Evolutionary conservation across 1,284 basidiomycete genomes (phyloP), one percentile per base, ranked within the genome.

Genomic region (Cryptococcus sp.): DNA sequence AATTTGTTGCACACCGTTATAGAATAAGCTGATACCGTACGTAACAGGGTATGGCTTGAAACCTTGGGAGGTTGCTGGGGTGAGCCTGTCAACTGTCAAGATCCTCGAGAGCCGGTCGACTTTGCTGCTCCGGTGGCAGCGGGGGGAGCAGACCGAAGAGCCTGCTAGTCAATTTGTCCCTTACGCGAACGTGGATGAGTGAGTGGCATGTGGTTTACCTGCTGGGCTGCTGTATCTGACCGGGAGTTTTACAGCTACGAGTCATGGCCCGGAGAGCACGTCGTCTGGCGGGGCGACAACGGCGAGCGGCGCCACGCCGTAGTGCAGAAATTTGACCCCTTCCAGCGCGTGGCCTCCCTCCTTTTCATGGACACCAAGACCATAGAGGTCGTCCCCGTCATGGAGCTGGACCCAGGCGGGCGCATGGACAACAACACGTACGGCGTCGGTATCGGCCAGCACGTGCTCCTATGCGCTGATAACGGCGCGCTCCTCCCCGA

Each of bases 101-200:
- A 85, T 95, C 46, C 81, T 80, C 43, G 85, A 88, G 73, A 88
- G 87, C 7, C 78, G 82, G 53, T 88, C 89, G 11, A 80, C 76
- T 12, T 79, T 89, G 33, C 81, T 82, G n/a, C 80, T 96, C 33
- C 73, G 93, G 16, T 97, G 93, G 93, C 93, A 96, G 78, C 87
- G 92, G 70, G 91, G 91, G 18, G 80, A 79, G 8, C 79, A 76
- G 55, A 77, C 76, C 7, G 84, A 87, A 67, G 83, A 81, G 4
- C 80, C 77, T 48, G 82, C 90, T 3, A 83, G 79, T 20, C 81
- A 85, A 15, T 79, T 94, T 37, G 85, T 94, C 38, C 91, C 90
- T 0, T 88, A 94, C 69, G 70, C 88, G 47, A 71, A 76, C 36
- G 64, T 80, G 21, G 79, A 80, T 53, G 79, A 80, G 65, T 76